phyloP scores from a whole-genome alignment of 495 filamentous ascomycete genomes.

The Echria macrotheca region DNA sequence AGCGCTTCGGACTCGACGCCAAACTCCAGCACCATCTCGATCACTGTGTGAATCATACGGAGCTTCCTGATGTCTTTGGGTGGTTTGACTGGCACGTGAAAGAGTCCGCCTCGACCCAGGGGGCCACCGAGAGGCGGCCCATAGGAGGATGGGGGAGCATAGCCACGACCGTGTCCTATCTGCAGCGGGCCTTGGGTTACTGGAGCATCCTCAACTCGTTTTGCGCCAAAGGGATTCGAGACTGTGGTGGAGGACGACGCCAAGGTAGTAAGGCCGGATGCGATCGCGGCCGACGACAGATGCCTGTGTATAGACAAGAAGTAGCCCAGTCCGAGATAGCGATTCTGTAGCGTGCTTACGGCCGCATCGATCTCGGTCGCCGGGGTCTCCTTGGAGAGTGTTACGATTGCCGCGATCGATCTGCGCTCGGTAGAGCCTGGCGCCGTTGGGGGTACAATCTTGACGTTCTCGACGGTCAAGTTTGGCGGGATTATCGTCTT shows the following conservation, averaged over 20 bases:
- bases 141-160: constrained; percentile 77
- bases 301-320: constrained; percentile 76
- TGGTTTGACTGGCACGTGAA: constrained; percentile 68
- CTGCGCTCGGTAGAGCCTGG: constrained; percentile 59
- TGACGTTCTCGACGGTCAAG: constrained; percentile 70
- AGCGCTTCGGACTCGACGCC: constrained; percentile 90
- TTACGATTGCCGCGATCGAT: constrained; percentile 78
- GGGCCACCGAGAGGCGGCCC: constrained; percentile 38
- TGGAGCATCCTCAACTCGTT: constrained; percentile 48
- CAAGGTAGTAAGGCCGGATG: constrained; percentile 48
- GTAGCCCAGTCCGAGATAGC: constrained; percentile 82
- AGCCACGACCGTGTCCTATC: constrained; percentile 59
- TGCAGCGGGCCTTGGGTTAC: constrained; percentile 52
- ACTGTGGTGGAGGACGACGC: constrained; percentile 47
- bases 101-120: constrained; percentile 40
- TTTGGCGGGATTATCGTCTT: constrained; percentile 65
- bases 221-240: constrained; percentile 81
- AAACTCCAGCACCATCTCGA: constrained; percentile 70
- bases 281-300: constrained; percentile 74
- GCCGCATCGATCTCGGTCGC: constrained; percentile 78
- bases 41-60: constrained; percentile 78
- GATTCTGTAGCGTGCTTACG: constrained; percentile 73
- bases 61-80: constrained; percentile 76
- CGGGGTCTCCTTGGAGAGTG: constrained; percentile 76
- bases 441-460: constrained; percentile 51